A percentile compares a stretch with the other conserved stretches of the same genome.
These are phyloP conservation scores for Suhomyces bolitotheri DNA, from an alignment of 1,139 yeast species.

Conservation along the genomic window DNA sequence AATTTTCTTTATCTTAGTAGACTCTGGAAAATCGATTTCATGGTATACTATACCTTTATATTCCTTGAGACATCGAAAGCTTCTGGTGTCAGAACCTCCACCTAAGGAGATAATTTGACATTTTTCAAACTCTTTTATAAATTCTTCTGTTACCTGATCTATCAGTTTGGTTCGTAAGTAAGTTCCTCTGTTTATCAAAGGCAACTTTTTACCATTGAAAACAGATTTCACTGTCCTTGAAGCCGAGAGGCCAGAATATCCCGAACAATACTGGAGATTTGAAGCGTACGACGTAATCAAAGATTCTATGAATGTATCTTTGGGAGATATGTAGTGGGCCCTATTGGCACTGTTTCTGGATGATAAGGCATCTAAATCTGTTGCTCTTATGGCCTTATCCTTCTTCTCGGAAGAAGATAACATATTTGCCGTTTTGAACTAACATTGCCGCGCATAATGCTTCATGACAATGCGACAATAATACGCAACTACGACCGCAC, in stretches of 20 bases:
- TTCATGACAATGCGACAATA: too few species aligned
- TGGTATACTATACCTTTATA: slow-evolving; percentile 44
- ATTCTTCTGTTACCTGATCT: slow-evolving; percentile 52
- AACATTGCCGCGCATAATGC: neutral
- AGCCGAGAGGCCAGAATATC: slow-evolving; percentile 43
- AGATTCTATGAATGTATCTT: slow-evolving; percentile 50
- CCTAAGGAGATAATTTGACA: slow-evolving; percentile 82
- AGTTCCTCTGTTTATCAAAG: slow-evolving; percentile 82
- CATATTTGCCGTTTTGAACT: too few species aligned
- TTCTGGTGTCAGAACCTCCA: slow-evolving; percentile 94
- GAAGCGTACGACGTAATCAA: slow-evolving; percentile 44
- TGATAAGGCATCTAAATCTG: slow-evolving; percentile 85
- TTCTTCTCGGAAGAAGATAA: slow-evolving; percentile 37
- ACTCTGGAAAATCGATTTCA: slow-evolving; percentile 75
- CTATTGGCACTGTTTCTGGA: slow-evolving; percentile 63
- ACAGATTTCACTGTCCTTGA: slow-evolving; percentile 42
- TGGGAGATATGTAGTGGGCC: slow-evolving; percentile 50
- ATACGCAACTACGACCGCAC: too few species aligned
- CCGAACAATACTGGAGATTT: slow-evolving; percentile 39
- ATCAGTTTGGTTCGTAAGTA: slow-evolving; percentile 71
- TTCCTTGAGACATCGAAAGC: slow-evolving; percentile 49
- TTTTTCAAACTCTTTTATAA: slow-evolving; percentile 34
- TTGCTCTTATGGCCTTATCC: slow-evolving; percentile 60
- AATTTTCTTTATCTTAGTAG: slow-evolving; percentile 59
- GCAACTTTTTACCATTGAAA: slow-evolving; percentile 56